These are phyloP conservation scores for Pisolithus sp. DNA, from an alignment of 768 basidiomycete genomes.

Conservation along the genomic window DNA sequence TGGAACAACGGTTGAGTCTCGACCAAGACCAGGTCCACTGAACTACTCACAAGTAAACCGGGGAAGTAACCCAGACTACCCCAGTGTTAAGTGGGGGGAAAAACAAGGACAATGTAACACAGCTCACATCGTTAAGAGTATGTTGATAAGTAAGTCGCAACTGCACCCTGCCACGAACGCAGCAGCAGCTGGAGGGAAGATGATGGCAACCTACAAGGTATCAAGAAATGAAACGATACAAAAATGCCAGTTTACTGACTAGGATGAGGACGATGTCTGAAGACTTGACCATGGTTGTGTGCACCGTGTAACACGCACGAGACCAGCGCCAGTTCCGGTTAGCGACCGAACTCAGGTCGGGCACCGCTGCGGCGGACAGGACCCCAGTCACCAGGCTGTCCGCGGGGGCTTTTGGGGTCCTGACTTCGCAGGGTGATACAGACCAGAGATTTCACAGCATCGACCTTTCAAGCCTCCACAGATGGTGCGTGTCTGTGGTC, in stretches of 20 bases:
- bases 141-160: slow-evolving; percentile 83
- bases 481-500: slow-evolving; percentile 14
- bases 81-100: slow-evolving; percentile 2
- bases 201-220: slow-evolving; percentile 55
- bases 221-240: not conserved
- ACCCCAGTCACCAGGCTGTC: slow-evolving; percentile 13
- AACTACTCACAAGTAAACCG: slow-evolving; percentile 41
- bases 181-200: slow-evolving; percentile 79
- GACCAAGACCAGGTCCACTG: not conserved
- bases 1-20: slow-evolving; percentile 10
- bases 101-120: not conserved
- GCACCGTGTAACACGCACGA: too few species aligned
- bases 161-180: slow-evolving; percentile 75
- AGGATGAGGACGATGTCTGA: slow-evolving; percentile 79
- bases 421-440: not conserved
- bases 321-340: too few species aligned
- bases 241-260: slow-evolving; percentile 33
- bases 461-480: slow-evolving; percentile 5
- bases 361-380: slow-evolving; percentile 15
- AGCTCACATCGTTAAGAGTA: slow-evolving; percentile 67
- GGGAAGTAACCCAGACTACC: slow-evolving; percentile 72
- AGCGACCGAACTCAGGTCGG: too few species aligned
- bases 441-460: too few species aligned
- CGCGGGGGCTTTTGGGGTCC: not conserved
- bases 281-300: slow-evolving; percentile 38